Evolutionary conservation across 2,329 filamentous ascomycete species (phyloP), one percentile per base, ranked within the genome.

Genomic region (Colletotrichum sansevieriae): DNA sequence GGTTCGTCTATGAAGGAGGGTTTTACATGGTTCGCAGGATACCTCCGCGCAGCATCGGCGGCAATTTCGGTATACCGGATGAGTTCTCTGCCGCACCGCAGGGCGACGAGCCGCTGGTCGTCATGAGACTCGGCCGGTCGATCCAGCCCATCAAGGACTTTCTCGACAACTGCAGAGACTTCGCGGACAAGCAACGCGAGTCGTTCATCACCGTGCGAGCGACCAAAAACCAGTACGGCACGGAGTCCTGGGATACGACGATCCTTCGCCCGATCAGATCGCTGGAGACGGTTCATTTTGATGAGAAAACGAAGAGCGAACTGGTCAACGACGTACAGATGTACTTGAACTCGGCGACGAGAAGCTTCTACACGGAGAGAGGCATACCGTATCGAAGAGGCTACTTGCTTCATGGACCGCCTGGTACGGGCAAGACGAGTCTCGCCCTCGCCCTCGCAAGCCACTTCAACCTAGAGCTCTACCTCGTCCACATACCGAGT

Each of bases 381-480:
- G 91, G 91, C 25, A 93, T 94, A 67, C 91, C 92, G 0, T 94
- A 94, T 74, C 85, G 91, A 11, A 82, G 91, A 59, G 92, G 91
- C 10, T 94, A 93, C 74, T 83, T 94, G 5, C 83, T 94, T 0
- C 87, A 93, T 73, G 91, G 91, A 0, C 91, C 91, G 2, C 91
- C 91, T 0, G 91, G 91, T 0, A 93, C 90, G 0, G 91, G 92
- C 44, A 93, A 94, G 78, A 92, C 89, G 63, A 92, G 90, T 1
- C 92, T 94, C 72, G 92, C 93, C 41, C 88, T 93, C 73, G 91
- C 91, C 1, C 80, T 94, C 8, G 92, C 92, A 1, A 90, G 91
- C 3, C 82, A 88, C 57, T 82, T 94, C 60, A 89, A 92, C 72
- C 92, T 92, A 73, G 91, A 92, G 74, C 91, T 94, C 73, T 91